A percentile compares a stretch with the other conserved stretches of the same genome.
Evolutionary conservation across 768 basidiomycete species (phyloP).

Genomic region (Dioszegia crocea): DNA sequence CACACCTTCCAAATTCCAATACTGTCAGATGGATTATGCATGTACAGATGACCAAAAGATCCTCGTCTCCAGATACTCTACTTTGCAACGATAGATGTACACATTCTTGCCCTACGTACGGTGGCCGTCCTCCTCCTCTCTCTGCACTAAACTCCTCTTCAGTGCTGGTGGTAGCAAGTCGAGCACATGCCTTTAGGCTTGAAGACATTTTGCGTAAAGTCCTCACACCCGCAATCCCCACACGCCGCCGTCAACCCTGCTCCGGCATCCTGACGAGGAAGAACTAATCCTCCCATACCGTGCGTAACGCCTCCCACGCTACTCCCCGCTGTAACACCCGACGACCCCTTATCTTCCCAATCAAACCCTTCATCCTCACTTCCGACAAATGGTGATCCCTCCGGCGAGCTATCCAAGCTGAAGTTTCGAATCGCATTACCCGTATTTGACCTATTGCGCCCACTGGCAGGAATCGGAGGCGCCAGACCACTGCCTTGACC

Average conservation of each 20-base stretch:
- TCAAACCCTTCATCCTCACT: constrained; percentile 30
- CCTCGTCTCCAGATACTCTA: too few relatives aligned
- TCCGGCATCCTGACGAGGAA: constrained; percentile 23
- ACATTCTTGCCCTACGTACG: too few relatives aligned
- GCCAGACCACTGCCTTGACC: constrained; percentile 32
- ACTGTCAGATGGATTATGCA: too few relatives aligned
- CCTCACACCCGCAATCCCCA: constrained; percentile 52
- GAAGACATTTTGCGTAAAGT: constrained; percentile 66
- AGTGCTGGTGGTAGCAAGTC: constrained; percentile 59
- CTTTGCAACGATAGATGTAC: too few relatives aligned
- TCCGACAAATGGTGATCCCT: constrained; percentile 38
- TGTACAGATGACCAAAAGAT: too few relatives aligned
- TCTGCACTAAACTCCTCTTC: not conserved
- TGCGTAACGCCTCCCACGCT: not conserved
- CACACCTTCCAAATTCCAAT: too few relatives aligned
- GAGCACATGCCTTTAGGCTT: constrained; percentile 64
- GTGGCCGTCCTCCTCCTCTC: too few relatives aligned
- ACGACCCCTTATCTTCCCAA: not conserved
- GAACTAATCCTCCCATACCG: constrained; percentile 1
- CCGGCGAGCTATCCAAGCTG: constrained; percentile 33
- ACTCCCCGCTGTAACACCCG: not conserved
- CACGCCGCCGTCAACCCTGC: constrained; percentile 55
- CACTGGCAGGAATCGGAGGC: constrained; percentile 20
- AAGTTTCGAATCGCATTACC: constrained; percentile 6
- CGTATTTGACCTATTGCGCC: constrained; percentile 1